phyloP scores from a whole-genome alignment of 352 stramenopile genomes.

The Globisporangium splendens region DNA sequence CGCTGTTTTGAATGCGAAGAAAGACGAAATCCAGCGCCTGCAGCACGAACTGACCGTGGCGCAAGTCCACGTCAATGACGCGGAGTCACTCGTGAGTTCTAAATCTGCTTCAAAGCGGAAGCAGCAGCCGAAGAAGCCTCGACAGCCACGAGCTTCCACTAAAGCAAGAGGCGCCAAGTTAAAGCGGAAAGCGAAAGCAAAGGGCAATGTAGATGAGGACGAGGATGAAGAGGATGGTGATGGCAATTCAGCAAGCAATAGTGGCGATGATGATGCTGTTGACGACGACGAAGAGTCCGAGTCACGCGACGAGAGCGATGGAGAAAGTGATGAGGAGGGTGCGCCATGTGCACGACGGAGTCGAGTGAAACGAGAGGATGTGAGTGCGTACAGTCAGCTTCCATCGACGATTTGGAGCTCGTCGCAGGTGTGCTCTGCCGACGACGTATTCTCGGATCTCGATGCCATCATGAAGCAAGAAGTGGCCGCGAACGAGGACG shows the following conservation, averaged over 20 bases:
- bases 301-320: slow-evolving; percentile 7
- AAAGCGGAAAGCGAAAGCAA: slow-evolving; percentile 12
- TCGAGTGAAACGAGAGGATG: slow-evolving; percentile 17
- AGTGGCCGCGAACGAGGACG: slow-evolving; percentile 21
- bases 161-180: slow-evolving; percentile 33
- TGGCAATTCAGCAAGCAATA: neutral
- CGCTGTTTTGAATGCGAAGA: slow-evolving; percentile 54
- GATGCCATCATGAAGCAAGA: slow-evolving; percentile 42
- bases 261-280: slow-evolving; percentile 3
- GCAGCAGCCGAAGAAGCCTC: slow-evolving; percentile 4
- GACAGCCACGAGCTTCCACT: neutral
- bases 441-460: slow-evolving; percentile 41
- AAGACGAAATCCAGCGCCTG: slow-evolving; percentile 50
- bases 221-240: slow-evolving; percentile 7
- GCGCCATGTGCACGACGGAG: slow-evolving; percentile 5
- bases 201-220: slow-evolving; percentile 17
- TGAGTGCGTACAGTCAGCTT: slow-evolving; percentile 38
- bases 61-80: neutral
- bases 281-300: slow-evolving; percentile 21
- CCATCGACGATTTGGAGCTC: slow-evolving; percentile 13
- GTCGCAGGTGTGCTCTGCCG: slow-evolving; percentile 36
- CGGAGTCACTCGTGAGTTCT: neutral
- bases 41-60: slow-evolving; percentile 26
- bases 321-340: slow-evolving; percentile 1
- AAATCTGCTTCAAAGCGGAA: neutral